Evolutionary conservation across 169 alveolate genomes (phyloP), one percentile per base, ranked within the genome.

Genomic region (Eimeria praecox): DNA sequence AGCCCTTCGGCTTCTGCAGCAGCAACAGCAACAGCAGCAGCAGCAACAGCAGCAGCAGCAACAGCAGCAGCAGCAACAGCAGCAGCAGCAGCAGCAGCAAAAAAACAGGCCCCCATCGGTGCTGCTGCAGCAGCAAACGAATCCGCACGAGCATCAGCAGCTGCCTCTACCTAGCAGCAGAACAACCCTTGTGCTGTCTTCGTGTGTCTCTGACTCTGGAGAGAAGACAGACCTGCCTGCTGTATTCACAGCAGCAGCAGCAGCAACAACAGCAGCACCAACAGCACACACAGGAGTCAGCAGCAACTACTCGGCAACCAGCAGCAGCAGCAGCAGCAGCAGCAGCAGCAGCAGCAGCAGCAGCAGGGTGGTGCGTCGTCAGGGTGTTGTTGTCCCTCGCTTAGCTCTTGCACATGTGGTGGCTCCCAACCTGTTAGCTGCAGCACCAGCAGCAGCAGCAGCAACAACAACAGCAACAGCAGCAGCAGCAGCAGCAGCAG

Each of bases 401-500:
- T 3, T 77, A n/a, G 62, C 18, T 35, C 52, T 77, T 40, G 62
- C 87, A 3, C 87, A 77, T 33, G 87, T 44, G 30, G 62, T 77
- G n/a, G 87, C 87, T n/a, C 87, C 87, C 10, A 77, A 77, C 87
- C 87, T 77, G 33, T 40, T 77, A 62, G 87, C 87, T 38, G 87
- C 59, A 8, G 35, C 9, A 8, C 35, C 27, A 8, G 64, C 87
- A 35, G 56, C 80, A 2, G 20, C 66, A 56, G 66, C 66, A 9
- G n/a, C 66, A 18, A 18, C 66, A 56, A 0, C 49, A 69, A 44
- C 80, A 69, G 80, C 80, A 69, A 42, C 87, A 77, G 59, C 59
- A 77, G 87, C 87, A 77, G 38, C 64, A 12, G n/a, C n/a, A n/a
- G n/a, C 66, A 9, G n/a, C 66, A 18, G n/a, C 66, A 56, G 1